Conservation (phyloP, 495 filamentous ascomycete genomes). For the Tuber aestivum region DNA sequence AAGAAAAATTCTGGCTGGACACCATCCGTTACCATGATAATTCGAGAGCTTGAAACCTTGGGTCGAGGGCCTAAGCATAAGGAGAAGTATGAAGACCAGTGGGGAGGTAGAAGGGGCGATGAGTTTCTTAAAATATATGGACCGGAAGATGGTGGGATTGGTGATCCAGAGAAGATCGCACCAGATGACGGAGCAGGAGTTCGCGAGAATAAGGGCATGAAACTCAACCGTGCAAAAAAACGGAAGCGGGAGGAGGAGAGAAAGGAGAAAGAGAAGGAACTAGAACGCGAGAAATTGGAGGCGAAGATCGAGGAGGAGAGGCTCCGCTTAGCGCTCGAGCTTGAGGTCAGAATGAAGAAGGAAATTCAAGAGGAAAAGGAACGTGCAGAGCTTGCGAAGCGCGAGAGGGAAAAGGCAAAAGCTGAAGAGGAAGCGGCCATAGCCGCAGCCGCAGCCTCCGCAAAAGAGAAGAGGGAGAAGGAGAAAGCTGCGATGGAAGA, state of each 20-base stretch:
- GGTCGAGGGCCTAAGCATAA: slow-evolving; percentile 58
- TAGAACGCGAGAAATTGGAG: slow-evolving; percentile 28
- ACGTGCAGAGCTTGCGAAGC: slow-evolving; percentile 21
- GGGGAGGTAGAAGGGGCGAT: slow-evolving; percentile 28
- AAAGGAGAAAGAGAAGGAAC: slow-evolving; percentile 40
- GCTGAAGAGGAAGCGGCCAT: slow-evolving; percentile 30
- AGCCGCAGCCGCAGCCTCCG: slow-evolving; percentile 30
- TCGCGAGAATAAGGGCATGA: slow-evolving; percentile 42
- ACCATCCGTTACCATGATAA: slow-evolving; percentile 93
- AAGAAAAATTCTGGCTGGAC: slow-evolving; percentile 98
- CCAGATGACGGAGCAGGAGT: slow-evolving; percentile 37
- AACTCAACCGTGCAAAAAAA: slow-evolving; percentile 45
- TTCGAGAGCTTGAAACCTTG: slow-evolving; percentile 69
- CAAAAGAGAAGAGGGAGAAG: slow-evolving; percentile 40
- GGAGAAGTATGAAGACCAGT: slow-evolving; percentile 37
- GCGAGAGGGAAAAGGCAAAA: slow-evolving; percentile 17
- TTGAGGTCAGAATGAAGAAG: not conserved
- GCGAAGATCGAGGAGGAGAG: slow-evolving; percentile 25
- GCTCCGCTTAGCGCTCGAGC: slow-evolving; percentile 5
- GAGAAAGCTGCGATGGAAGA: slow-evolving; percentile 36
- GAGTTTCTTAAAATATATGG: slow-evolving; percentile 33
- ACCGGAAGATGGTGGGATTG: slow-evolving; percentile 42
- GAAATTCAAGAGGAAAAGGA: slow-evolving; percentile 32
- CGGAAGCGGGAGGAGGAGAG: slow-evolving; percentile 57
- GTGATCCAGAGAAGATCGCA: slow-evolving; percentile 39